These are phyloP conservation scores for Xylaria flabelliformis DNA, from an alignment of 495 filamentous ascomycete genomes.

Conservation along the genomic window DNA sequence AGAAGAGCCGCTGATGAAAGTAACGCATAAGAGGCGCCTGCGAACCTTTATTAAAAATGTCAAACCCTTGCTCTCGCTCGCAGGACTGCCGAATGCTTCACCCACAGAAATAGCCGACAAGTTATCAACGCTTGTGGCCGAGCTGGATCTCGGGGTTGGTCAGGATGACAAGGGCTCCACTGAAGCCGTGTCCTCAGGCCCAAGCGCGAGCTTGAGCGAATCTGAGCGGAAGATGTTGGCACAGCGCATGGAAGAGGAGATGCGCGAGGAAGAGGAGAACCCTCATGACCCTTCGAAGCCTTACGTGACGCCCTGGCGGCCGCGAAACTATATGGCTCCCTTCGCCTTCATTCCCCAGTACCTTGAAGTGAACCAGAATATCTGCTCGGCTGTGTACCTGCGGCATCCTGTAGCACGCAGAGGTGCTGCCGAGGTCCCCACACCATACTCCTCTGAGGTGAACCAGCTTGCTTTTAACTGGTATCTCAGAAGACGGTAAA, in stretches of 20 bases:
- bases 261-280: constrained; percentile 62
- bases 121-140: constrained; percentile 37
- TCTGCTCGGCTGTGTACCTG: constrained; percentile 94
- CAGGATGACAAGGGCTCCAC: neutral
- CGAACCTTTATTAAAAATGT: constrained; percentile 42
- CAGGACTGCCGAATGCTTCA: constrained; percentile 31
- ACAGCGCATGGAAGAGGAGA: constrained; percentile 36
- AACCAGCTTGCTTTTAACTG: constrained; percentile 86
- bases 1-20: constrained; percentile 33
- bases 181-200: constrained; percentile 13
- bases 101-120: constrained; percentile 37
- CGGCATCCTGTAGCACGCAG: constrained; percentile 92
- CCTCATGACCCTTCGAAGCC: constrained; percentile 77
- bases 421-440: constrained; percentile 87
- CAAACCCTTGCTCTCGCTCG: constrained; percentile 35
- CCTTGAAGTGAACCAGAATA: constrained; percentile 95
- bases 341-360: constrained; percentile 96
- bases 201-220: constrained; percentile 38
- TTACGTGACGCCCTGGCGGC: constrained; percentile 89
- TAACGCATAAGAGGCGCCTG: constrained; percentile 45
- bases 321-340: constrained; percentile 83
- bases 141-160: constrained; percentile 29
- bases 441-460: constrained; percentile 70
- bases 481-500: constrained; percentile 87
- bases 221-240: constrained; percentile 45